phyloP scores from a whole-genome alignment of 1,139 yeast genomes.

The Zygosaccharomyces sapae region DNA sequence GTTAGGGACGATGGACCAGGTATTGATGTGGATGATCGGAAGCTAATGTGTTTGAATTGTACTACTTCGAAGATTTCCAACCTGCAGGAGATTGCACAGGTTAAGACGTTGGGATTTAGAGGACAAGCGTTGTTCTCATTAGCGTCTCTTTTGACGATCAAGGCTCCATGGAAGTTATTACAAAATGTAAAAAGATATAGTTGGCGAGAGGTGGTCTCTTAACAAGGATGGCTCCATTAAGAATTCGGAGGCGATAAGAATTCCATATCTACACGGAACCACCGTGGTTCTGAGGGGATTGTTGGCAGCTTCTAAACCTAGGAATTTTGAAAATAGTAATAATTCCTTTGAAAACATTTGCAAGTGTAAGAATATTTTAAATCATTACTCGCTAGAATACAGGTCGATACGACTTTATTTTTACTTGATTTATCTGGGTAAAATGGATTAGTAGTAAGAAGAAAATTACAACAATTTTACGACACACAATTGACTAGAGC shows the following conservation, averaged over 20 bases:
- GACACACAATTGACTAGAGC: constrained; percentile 20
- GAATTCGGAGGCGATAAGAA: constrained; percentile 17
- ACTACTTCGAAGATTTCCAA: constrained; percentile 57
- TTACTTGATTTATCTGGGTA: constrained; percentile 21
- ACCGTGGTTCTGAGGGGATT: constrained; percentile 36
- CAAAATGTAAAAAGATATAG: constrained; percentile 35
- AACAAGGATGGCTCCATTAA: constrained; percentile 33
- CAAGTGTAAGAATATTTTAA: constrained; percentile 30
- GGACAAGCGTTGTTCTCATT: constrained; percentile 68
- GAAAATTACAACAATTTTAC: constrained; percentile 24
- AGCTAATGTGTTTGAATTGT: constrained; percentile 48
- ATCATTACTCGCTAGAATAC: constrained; percentile 37
- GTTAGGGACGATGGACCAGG: constrained; percentile 72
- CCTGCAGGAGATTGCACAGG: constrained; percentile 41
- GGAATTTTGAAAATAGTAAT: constrained; percentile 35
- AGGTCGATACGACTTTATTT: constrained; percentile 36
- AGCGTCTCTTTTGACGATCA: constrained; percentile 40
- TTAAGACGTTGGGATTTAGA: constrained; percentile 57
- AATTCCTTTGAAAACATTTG: constrained; percentile 30
- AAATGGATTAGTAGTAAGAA: constrained; percentile 18
- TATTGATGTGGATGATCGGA: constrained; percentile 45
- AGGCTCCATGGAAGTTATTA: constrained; percentile 36
- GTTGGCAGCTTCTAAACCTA: constrained; percentile 38
- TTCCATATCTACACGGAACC: constrained; percentile 39
- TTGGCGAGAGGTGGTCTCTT: constrained; percentile 41